Percentiles rank a stretch among this genome's conserved stretches.
These are phyloP conservation scores for Cryptococcus jaspeensis DNA, from an alignment of 1,284 basidiomycete genomes.

Conservation along the genomic window DNA sequence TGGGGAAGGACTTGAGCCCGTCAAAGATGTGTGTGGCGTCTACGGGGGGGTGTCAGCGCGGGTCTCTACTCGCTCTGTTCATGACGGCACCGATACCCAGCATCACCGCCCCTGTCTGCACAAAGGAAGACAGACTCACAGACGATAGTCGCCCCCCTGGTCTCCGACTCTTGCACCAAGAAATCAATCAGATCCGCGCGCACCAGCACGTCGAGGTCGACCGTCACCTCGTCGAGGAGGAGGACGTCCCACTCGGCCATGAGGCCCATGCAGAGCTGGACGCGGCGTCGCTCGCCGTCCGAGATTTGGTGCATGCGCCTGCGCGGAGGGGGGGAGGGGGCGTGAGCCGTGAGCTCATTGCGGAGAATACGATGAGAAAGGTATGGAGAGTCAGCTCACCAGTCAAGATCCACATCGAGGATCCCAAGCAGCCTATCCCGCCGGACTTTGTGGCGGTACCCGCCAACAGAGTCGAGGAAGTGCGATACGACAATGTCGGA, in stretches of 20 bases:
- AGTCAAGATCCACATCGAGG: conserved; percentile 90
- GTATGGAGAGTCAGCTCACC: conserved; percentile 36
- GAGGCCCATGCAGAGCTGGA: conserved; percentile 94
- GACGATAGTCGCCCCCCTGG: conserved; percentile 81
- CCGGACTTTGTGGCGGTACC: conserved; percentile 87
- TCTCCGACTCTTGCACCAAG: conserved; percentile 76
- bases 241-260: conserved; percentile 95
- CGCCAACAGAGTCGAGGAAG: conserved; percentile 93
- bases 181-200: conserved; percentile 86
- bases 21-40: conserved; percentile 97
- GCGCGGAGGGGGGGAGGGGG: no score
- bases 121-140: conserved; percentile 58
- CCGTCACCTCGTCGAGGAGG: conserved; percentile 94
- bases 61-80: neutral
- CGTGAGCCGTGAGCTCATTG: no score
- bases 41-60: neutral
- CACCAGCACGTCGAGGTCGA: conserved; percentile 97
- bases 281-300: conserved; percentile 89
- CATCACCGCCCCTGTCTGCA: neutral
- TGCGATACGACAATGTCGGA: conserved; percentile 82
- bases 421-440: conserved; percentile 85
- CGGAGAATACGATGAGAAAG: neutral
- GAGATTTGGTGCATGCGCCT: conserved; percentile 67
- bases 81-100: no score
- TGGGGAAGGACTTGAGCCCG: conserved; percentile 80